Conservation (phyloP, 1,284 basidiomycete genomes). For the Naganishia cerealis region DNA sequence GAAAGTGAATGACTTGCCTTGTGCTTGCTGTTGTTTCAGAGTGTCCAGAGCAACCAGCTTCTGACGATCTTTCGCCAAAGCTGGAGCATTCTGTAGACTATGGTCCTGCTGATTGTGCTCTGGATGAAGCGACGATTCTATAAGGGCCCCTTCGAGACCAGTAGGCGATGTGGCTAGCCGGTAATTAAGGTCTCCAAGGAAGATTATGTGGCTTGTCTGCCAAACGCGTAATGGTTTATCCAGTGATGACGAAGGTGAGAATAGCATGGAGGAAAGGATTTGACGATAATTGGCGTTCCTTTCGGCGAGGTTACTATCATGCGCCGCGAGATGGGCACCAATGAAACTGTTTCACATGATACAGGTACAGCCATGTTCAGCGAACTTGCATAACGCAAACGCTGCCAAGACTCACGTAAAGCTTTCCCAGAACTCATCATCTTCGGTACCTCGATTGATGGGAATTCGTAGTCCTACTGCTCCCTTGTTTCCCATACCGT, state of each 20-base stretch:
- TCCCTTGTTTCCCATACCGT: slow-evolving; percentile 89
- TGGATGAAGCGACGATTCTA: slow-evolving; percentile 22
- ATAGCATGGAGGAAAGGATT: slow-evolving; percentile 79
- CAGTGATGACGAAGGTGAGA: slow-evolving; percentile 61
- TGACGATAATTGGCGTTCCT: slow-evolving; percentile 75
- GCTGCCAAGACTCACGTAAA: slow-evolving; percentile 67
- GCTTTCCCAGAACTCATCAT: slow-evolving; percentile 64
- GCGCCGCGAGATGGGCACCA: slow-evolving; percentile 82
- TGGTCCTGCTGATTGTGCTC: slow-evolving; percentile 35
- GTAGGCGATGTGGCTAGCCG: slow-evolving; percentile 57
- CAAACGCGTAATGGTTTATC: slow-evolving; percentile 64
- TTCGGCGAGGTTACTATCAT: slow-evolving; percentile 68
- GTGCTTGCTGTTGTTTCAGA: slow-evolving; percentile 64
- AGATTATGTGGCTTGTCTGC: slow-evolving; percentile 77
- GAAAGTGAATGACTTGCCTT: slow-evolving; percentile 67
- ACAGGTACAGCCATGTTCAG: slow-evolving; percentile 29
- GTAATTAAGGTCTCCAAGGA: slow-evolving; percentile 89
- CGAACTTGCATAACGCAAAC: slow-evolving; percentile 18
- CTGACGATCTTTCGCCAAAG: slow-evolving; percentile 60
- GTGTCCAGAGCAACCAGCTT: slow-evolving; percentile 76
- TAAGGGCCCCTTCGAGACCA: slow-evolving; percentile 29
- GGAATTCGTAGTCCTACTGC: slow-evolving; percentile 86
- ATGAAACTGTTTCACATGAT: slow-evolving; percentile 68
- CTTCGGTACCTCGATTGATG: slow-evolving; percentile 58
- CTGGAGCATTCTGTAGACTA: slow-evolving; percentile 3